These are phyloP conservation scores for Termitomyces sp. DNA, from an alignment of 1,284 basidiomycete genomes.

Conservation along the genomic window DNA sequence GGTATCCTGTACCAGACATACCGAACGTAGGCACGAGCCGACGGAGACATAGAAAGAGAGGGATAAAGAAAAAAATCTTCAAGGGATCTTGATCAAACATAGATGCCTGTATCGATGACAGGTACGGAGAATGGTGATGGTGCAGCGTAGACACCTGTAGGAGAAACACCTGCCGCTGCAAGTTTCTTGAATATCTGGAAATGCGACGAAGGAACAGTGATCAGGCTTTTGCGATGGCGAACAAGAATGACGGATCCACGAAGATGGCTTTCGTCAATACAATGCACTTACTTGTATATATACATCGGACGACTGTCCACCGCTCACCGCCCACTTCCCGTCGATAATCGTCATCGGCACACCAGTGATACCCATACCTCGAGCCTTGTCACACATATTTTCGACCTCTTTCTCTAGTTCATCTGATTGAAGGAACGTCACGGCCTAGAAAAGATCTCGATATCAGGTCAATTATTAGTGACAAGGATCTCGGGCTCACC, in stretches of 20 bases:
- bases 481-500: slow-evolving; percentile 35
- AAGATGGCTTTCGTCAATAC: neutral
- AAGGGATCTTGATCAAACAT: slow-evolving; percentile 18
- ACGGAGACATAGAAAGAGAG: neutral
- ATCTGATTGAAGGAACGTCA: slow-evolving; percentile 61
- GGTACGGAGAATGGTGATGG: slow-evolving; percentile 30
- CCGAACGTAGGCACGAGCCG: neutral
- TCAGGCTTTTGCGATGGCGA: slow-evolving; percentile 1
- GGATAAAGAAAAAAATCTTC: neutral
- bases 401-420: slow-evolving; percentile 67
- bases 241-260: neutral
- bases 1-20: slow-evolving; percentile 5
- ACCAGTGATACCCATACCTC: slow-evolving; percentile 68
- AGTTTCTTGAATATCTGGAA: slow-evolving; percentile 44
- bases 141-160: slow-evolving; percentile 20
- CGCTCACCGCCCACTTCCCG: slow-evolving; percentile 72
- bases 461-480: slow-evolving; percentile 5
- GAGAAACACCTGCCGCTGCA: slow-evolving; percentile 28
- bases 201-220: neutral
- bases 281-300: slow-evolving; percentile 56
- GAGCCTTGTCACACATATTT: slow-evolving; percentile 62
- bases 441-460: slow-evolving; percentile 33
- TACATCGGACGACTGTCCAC: slow-evolving; percentile 67
- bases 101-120: slow-evolving; percentile 27
- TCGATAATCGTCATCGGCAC: slow-evolving; percentile 80